Base-by-base conservation (phyloP, 2,329 filamentous ascomycete genomes). In the Capronia epimyces region DNA sequence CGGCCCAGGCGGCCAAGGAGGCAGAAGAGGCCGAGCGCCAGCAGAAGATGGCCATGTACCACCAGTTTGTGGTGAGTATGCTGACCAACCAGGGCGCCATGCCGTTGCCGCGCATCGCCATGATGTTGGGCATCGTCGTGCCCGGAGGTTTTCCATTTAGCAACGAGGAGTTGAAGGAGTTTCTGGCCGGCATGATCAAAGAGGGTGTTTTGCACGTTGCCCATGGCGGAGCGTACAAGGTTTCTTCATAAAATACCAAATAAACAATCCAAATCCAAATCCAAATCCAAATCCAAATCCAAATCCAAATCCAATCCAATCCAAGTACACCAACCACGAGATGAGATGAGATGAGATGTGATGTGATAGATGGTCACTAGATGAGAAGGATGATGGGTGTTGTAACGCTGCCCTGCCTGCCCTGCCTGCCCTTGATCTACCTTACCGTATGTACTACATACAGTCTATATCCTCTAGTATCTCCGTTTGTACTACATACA, bases 101-200 rank as follows among this genome's bases (percentile, higher is more conserved):
- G 87, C 84, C 87, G 44, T 72, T 90, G 52, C 76, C 76, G 49
- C 81, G 89, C 65, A 94, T 98, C 58, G 78, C 83, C 7, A 95
- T 90, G 84, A 96, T 97, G 88, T 78, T 98, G 76, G 89, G 88
- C 70, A 91, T 97, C 78, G 79, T 91, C 52, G 82, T 96, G 46
- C 81, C 87, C 0, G 89, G 89, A 10, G 90, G 89, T 1, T 96
- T 95, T 65, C 81, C 87, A 0, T 95, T 89, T 78, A 88, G 85
- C 55, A 87, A 87, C 63, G 90, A 95, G 65, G 90, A 97, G 70
- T 71, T 97, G 55, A 81, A 83, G 62, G 86, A 86, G 66, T 86
- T 96, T 65, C 69, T 97, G 51, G 80, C 73, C 7, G 81, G 85
- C 53, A 90, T 95, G 80, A 83, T 91, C n/a, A 73, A 75, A 4